phyloP scores from a whole-genome alignment of 2,329 filamentous ascomycete species.

The Periglandula ipomoeae region DNA sequence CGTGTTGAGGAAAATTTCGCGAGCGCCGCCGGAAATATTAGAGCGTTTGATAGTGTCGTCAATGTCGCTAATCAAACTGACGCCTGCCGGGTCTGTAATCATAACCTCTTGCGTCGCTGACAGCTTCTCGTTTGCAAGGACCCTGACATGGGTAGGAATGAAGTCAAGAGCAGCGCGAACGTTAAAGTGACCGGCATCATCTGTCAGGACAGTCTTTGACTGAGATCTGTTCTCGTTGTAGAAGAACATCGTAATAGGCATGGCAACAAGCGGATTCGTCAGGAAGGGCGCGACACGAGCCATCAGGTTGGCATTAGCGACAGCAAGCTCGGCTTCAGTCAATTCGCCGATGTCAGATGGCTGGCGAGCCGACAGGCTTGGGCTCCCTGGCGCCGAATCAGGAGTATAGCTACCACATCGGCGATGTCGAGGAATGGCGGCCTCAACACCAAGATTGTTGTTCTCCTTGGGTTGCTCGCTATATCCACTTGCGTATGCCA shows the following conservation, averaged over 20 bases:
- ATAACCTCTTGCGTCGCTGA: constrained; percentile 72
- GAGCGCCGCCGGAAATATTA: constrained; percentile 75
- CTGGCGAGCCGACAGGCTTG: constrained; percentile 29
- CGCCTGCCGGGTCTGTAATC: constrained; percentile 66
- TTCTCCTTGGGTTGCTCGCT: constrained; percentile 53
- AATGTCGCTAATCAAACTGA: constrained; percentile 94
- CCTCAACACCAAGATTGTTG: constrained; percentile 24
- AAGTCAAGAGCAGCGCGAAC: constrained; percentile 78
- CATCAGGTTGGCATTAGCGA: constrained; percentile 83
- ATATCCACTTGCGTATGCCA: constrained; percentile 63
- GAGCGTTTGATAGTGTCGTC: constrained; percentile 97
- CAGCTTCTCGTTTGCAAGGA: constrained; percentile 77
- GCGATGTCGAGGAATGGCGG: constrained; percentile 18
- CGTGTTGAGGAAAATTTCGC: constrained; percentile 93
- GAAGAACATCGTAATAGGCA: constrained; percentile 86
- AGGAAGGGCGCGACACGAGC: constrained; percentile 82
- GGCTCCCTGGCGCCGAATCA: constrained; percentile 34
- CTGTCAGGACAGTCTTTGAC: constrained; percentile 75
- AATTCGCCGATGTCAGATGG: constrained; percentile 44
- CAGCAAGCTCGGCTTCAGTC: constrained; percentile 62
- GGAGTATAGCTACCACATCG: constrained; percentile 26
- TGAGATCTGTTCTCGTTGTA: constrained; percentile 79
- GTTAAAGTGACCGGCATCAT: constrained; percentile 82
- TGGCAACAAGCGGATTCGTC: constrained; percentile 67
- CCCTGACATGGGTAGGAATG: constrained; percentile 77